Evolutionary conservation across 257 asterid species (phyloP), one percentile per base, ranked within the genome.

Genomic region (Solanum sejunctum): DNA sequence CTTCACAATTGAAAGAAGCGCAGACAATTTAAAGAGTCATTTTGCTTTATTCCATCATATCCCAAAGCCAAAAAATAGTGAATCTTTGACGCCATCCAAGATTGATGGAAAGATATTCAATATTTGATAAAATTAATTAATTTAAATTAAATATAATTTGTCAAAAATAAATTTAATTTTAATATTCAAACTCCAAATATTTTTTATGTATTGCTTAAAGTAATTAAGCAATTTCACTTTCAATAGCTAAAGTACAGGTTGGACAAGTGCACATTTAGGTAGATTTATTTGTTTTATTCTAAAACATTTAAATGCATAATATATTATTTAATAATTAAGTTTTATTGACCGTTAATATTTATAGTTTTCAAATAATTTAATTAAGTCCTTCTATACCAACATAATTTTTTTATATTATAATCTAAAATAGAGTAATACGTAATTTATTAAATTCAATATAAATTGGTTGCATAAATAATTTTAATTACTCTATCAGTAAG

Each of bases 101-200:
- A n/a, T n/a, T n/a, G n/a, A n/a, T n/a, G n/a, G n/a, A n/a, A n/a
- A n/a, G n/a, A n/a, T n/a, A n/a, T n/a, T n/a, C n/a, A n/a, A n/a
- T n/a, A n/a, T n/a, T n/a, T n/a, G n/a, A n/a, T n/a, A n/a, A n/a
- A n/a, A n/a, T n/a, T n/a, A n/a, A n/a, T n/a, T n/a, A n/a, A n/a
- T n/a, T n/a, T n/a, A n/a, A n/a, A n/a, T n/a, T n/a, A 6, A 12
- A 64, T 0, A 0, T 0, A 6, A 26, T 0, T 26, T 63, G 6
- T 63, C 0, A 26, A 26, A 26, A 0, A 2, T 1, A 0, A 6
- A 23, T 23, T 23, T 12, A 12, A 23, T 64, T 26, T 64, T 8
- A 6, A 0, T 6, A 64, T 64, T 26, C 0, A 6, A 23, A 3
- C 1, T 10, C 5, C 1, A 64, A 10, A 64, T 64, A 64, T 64